phyloP scores from a whole-genome alignment of 2,329 filamentous ascomycete species.

The Periconia sp. region DNA sequence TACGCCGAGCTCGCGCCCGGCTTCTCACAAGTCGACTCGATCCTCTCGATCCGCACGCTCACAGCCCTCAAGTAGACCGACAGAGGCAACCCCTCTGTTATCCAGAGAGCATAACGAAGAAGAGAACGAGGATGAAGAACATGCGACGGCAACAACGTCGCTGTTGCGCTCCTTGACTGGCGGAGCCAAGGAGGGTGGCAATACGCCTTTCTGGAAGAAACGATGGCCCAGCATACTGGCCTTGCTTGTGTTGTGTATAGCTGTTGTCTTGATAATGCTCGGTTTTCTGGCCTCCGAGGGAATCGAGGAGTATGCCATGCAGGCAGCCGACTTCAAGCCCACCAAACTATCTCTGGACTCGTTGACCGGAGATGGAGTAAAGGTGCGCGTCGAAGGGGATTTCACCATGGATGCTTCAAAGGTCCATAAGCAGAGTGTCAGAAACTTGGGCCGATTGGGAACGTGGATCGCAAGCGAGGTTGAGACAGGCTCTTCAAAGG shows the following conservation, averaged over 20 bases:
- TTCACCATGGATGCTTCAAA: slow-evolving; percentile 78
- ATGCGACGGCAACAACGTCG: slow-evolving; percentile 39
- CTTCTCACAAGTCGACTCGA: slow-evolving; percentile 38
- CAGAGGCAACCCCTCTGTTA: slow-evolving; percentile 46
- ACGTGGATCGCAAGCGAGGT: slow-evolving; percentile 80
- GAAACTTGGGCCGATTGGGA: slow-evolving; percentile 73
- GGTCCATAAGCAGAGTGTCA: slow-evolving; percentile 70
- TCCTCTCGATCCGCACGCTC: slow-evolving; percentile 37
- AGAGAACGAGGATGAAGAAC: slow-evolving; percentile 18
- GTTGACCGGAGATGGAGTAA: slow-evolving; percentile 76
- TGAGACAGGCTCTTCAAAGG: slow-evolving; percentile 70
- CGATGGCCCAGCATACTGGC: slow-evolving; percentile 81
- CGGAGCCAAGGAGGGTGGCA: slow-evolving; percentile 20
- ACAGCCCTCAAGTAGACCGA: slow-evolving; percentile 33
- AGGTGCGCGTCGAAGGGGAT: slow-evolving; percentile 77
- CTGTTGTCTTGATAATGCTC: slow-evolving; percentile 72
- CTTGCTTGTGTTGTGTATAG: slow-evolving; percentile 63
- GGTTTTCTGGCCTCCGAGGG: slow-evolving; percentile 80
- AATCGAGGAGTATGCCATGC: slow-evolving; percentile 82
- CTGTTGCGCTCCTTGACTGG: slow-evolving; percentile 35
- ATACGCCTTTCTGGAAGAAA: slow-evolving; percentile 41
- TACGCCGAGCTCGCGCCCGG: slow-evolving; percentile 40
- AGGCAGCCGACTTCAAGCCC: slow-evolving; percentile 79
- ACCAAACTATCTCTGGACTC: slow-evolving; percentile 83
- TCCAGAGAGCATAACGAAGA: slow-evolving; percentile 27